Evolutionary conservation across 2,329 filamentous ascomycete genomes (phyloP).

Genomic region (Berkeleyomyces basicola): DNA sequence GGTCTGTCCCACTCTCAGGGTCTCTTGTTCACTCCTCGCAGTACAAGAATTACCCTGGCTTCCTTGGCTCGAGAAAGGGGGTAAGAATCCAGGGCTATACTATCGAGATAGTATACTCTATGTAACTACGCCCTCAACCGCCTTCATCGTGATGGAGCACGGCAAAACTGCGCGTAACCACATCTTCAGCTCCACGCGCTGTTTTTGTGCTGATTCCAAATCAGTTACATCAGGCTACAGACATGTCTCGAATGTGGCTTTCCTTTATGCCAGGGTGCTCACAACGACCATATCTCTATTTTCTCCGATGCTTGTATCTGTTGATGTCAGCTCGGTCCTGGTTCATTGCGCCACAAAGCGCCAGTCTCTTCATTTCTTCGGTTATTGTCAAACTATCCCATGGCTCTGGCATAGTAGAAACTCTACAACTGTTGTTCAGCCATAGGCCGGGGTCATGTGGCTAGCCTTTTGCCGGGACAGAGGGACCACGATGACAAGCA

Average conservation of each 20-base stretch:
- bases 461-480: not conserved
- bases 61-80: slow-evolving; percentile 16
- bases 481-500: slow-evolving; percentile 2
- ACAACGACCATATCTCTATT: no score
- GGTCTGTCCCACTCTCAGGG: not conserved
- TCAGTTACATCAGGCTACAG: not conserved
- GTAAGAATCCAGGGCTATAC: not conserved
- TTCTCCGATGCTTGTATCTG: no score
- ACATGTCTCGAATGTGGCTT: no score
- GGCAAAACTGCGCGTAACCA: not conserved
- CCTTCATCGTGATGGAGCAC: not conserved
- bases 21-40: not conserved
- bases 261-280: no score
- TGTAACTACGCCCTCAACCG: not conserved
- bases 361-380: no score
- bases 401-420: no score
- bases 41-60: slow-evolving; percentile 11
- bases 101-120: not conserved
- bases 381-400: no score
- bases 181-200: not conserved
- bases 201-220: not conserved
- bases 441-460: not conserved
- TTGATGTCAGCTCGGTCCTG: no score
- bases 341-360: no score
- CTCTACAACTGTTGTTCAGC: no score